Conservation (phyloP, 2,329 filamentous ascomycete species). For the Leptographium wingfieldii region DNA sequence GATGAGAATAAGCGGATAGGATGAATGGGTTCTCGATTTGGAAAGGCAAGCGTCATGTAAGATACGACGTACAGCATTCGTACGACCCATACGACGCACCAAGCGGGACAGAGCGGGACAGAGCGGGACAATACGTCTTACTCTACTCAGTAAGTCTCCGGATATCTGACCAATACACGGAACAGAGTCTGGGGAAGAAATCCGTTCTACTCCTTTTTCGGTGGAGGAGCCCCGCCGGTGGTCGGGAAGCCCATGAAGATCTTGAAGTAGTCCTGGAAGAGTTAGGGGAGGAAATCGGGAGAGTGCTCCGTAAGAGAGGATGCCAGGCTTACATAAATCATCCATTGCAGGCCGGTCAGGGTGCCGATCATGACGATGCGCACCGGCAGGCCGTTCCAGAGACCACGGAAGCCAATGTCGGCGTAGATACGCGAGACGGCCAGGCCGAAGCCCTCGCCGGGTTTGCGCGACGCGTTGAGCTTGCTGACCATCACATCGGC, state of each 20-base stretch:
- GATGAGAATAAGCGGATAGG: too few species aligned
- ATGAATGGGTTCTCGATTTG: too few species aligned
- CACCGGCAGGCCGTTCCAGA: constrained; percentile 84
- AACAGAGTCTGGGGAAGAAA: not conserved
- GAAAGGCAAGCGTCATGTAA: too few species aligned
- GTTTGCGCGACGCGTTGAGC: constrained; percentile 64
- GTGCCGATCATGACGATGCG: constrained; percentile 82
- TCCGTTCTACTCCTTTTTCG: constrained; percentile 26
- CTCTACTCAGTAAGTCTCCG: not conserved
- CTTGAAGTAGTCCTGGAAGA: constrained; percentile 63
- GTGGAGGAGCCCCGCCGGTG: constrained; percentile 53
- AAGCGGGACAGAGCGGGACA: too few species aligned
- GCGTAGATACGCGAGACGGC: constrained; percentile 73
- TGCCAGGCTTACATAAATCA: constrained; percentile 59
- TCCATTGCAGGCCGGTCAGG: constrained; percentile 78
- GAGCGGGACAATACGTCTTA: too few species aligned
- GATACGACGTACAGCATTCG: too few species aligned
- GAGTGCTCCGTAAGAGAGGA: too few species aligned
- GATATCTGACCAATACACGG: not conserved
- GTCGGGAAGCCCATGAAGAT: constrained; percentile 81
- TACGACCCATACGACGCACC: too few species aligned
- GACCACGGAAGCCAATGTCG: constrained; percentile 74
- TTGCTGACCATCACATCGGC: constrained; percentile 89
- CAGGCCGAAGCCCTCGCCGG: constrained; percentile 65
- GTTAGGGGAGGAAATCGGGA: too few species aligned